Conservation (phyloP, 2,329 filamentous ascomycete genomes). For the Aspergillus sp. region DNA sequence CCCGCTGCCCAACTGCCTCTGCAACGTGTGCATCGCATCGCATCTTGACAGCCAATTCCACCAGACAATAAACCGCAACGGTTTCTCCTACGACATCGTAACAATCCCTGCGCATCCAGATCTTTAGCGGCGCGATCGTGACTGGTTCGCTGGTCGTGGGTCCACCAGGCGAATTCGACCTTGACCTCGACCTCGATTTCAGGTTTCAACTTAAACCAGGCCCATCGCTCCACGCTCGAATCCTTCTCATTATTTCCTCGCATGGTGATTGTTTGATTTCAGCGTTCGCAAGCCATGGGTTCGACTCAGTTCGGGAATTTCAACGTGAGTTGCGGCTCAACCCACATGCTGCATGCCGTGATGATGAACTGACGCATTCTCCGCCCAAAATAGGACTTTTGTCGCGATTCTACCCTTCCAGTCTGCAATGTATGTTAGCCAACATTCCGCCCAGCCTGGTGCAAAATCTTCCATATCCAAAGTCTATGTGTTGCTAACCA, state of each 20-base stretch:
- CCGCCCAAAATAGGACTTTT: slow-evolving; percentile 64
- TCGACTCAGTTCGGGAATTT: slow-evolving; percentile 61
- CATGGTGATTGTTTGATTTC: slow-evolving; percentile 14
- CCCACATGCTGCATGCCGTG: background rate
- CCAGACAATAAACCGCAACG: background rate
- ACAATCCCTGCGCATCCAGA: slow-evolving; percentile 9
- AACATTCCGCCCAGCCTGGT: background rate
- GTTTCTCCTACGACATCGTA: slow-evolving; percentile 4
- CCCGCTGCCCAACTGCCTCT: background rate
- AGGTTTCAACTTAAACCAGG: slow-evolving; percentile 7
- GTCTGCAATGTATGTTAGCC: slow-evolving; percentile 69
- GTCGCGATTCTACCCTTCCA: slow-evolving; percentile 77
- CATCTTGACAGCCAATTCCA: background rate
- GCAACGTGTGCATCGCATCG: slow-evolving; percentile 3
- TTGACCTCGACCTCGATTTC: background rate
- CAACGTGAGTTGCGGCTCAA: slow-evolving; percentile 44
- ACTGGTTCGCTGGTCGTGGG: slow-evolving; percentile 24
- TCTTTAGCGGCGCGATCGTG: slow-evolving; percentile 26
- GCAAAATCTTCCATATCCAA: background rate
- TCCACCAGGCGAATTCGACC: slow-evolving; percentile 21
- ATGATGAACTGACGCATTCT: slow-evolving; percentile 20
- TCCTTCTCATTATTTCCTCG: slow-evolving; percentile 8
- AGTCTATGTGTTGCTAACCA: slow-evolving; percentile 14
- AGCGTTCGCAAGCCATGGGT: slow-evolving; percentile 40
- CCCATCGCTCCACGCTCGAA: slow-evolving; percentile 10